phyloP scores from a whole-genome alignment of 2,329 filamentous ascomycete species.

The Xylariomycetidae sp. region DNA sequence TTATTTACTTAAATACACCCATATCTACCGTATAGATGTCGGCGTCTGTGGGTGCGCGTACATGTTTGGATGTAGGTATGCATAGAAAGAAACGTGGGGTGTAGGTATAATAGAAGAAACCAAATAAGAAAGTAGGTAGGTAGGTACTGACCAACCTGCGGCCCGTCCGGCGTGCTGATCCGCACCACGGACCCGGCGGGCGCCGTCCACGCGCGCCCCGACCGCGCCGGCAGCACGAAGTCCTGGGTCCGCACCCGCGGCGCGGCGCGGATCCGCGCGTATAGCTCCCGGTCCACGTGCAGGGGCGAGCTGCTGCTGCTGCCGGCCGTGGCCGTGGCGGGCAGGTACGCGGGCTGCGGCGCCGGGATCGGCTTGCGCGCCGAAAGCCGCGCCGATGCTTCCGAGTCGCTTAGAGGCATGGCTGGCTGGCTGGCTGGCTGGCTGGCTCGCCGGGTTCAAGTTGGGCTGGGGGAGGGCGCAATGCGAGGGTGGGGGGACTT shows the following conservation, averaged over 20 bases:
- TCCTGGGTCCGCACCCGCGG: constrained; percentile 37
- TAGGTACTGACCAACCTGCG: constrained; percentile 62
- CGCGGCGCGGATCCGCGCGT: constrained; percentile 55
- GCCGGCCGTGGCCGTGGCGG: too few relatives aligned
- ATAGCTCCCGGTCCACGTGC: constrained; percentile 39
- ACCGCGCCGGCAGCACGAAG: constrained; percentile 66
- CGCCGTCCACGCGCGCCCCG: constrained; percentile 67
- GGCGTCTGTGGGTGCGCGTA: too few relatives aligned
- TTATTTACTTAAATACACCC: too few relatives aligned
- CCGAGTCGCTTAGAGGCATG: constrained; percentile 16
- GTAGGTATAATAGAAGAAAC: background rate
- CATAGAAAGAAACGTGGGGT: background rate
- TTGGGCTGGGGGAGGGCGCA: too few relatives aligned
- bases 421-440: too few relatives aligned
- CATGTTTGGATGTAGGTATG: too few relatives aligned
- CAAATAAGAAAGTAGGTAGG: too few relatives aligned
- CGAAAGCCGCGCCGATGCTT: constrained; percentile 30
- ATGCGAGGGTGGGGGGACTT: too few relatives aligned
- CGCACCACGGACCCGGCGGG: constrained; percentile 62
- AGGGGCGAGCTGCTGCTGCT: constrained; percentile 35
- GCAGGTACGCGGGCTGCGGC: constrained; percentile 44
- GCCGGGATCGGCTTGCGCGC: constrained; percentile 39
- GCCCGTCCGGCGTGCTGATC: constrained; percentile 68
- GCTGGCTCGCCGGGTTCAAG: too few relatives aligned
- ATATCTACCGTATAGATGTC: too few relatives aligned